Base-by-base conservation (phyloP, 192 early-diverging fungal genomes). In the Funneliformis geosporum region DNA sequence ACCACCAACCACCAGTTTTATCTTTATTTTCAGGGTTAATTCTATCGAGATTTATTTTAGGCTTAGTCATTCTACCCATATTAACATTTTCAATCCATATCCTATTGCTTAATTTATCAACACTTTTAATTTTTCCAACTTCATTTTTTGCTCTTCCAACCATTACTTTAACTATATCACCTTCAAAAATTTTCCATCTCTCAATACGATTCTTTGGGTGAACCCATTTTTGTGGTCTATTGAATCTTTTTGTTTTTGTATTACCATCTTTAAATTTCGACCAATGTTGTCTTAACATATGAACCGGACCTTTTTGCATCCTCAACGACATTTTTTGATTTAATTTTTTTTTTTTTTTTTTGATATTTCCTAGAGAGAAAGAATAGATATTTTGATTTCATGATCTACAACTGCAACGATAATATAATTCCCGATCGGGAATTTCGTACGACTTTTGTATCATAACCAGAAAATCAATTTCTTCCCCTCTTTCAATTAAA, bases 161-260 rank as follows among this genome's bases (percentile, higher is more conserved):
- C 2, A 78, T 78, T 55, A 78, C 16, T 78, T 78, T 78, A 27
- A 78, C 76, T 66, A 18, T 47, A 78, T 78, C 76, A n/a, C 66
- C 76, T 8, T 55, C 66, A 14, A 68, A 39, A 38, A 78, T 68
- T 42, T 78, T 78, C 76, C 76, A 78, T 39, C 28, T n/a, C 14
- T 10, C 25, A 28, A 78, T 69, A 55, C 76, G 67, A 59, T 78
- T 65, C 38, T 55, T 78, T 68, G 76, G 76, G 55, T 78, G 76
- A 46, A 69, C 66, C 76, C 76, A 78, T 6, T 76, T 55, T 62
- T 43, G 9, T 68, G 27, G 27, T 47, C 43, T 40, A 21, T 47
- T 47, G 0, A 46, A 6, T 46, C 12, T 8, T 14, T 27, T 40
- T 4, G 18, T 67, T 2, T 21, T 21, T 21, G 42, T 6, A n/a